Conservation (phyloP, 805 yeast genomes). For the Pichia phayaonensis region DNA sequence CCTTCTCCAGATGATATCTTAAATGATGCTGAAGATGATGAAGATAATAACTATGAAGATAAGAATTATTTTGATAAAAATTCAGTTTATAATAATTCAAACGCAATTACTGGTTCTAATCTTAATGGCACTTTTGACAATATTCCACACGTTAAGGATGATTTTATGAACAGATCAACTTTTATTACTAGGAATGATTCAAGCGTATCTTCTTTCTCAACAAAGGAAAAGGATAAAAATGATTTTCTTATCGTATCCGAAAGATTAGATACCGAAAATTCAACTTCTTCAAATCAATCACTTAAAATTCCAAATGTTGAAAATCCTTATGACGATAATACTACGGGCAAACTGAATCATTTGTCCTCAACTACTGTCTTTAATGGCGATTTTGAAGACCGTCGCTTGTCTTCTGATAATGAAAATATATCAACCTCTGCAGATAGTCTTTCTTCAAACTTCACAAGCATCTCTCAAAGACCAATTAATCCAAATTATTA, state of each 20-base stretch:
- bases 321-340: slow-evolving; percentile 7
- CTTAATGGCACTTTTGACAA: background rate
- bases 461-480: slow-evolving; percentile 74
- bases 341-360: background rate
- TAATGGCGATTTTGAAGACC: background rate
- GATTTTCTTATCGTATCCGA: background rate
- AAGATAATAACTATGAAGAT: background rate
- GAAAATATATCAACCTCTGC: background rate
- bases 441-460: slow-evolving; percentile 38
- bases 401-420: background rate
- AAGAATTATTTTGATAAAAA: background rate
- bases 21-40: slow-evolving; percentile 11
- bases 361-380: background rate
- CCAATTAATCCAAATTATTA: slow-evolving; percentile 57
- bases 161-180: background rate
- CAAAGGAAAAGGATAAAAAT: slow-evolving; percentile 1
- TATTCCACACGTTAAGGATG: background rate
- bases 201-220: background rate
- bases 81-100: background rate
- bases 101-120: too few relatives aligned
- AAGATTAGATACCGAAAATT: slow-evolving; percentile 1
- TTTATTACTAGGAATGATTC: background rate
- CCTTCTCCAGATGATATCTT: slow-evolving; percentile 9
- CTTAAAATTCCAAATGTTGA: slow-evolving; percentile 9
- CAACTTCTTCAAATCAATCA: background rate